Base-by-base conservation (phyloP, 2,329 filamentous ascomycete species). In the Pestalotiopsis sp. region DNA sequence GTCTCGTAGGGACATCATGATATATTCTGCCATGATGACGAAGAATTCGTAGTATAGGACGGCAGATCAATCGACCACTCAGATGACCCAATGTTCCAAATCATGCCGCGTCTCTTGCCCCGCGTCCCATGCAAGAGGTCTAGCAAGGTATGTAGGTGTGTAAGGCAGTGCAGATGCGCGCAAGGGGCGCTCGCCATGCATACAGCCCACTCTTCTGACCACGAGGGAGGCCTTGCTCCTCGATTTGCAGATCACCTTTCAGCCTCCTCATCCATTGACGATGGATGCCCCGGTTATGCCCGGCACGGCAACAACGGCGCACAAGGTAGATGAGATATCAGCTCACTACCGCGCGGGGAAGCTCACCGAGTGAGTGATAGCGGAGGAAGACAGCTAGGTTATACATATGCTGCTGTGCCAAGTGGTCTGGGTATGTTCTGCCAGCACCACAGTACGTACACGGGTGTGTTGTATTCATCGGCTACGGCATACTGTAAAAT, bases 181-280 rank as follows among this genome's bases (percentile, higher is more conserved):
- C 45, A 52, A 52, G 45, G 41, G 63, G 49, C 13, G 7, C 27
- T 20, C 36, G 13, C 20, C n/a, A 56, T 58, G 63, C 41, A 56
- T 36, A 45, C 63, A 64, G 9, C 38, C 61, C 38, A 7, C 5
- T 17, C 23, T 64, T 64, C 61, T 12, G 38, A 66, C 13, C 45
- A 66, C 63, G 63, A 56, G 63, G 45, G 25, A 11, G 41, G 14
- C n/a, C 52, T 57, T 56, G 63, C 41, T 36, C 20, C 20, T 56
- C 45, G 25, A 57, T 66, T 66, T 66, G 63, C 45, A 66, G 63
- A 66, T 66, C 63, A 11, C 45, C 45, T n/a, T 52, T 52, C 45
- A 52, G 45, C 45, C 45, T 52, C 45, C 45, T 52, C 45, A 11
- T 9, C 45, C 45, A 20, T 52, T 52, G 45, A 52, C 45, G 45